Percentiles rank a stretch among this genome's conserved stretches.
phyloP scores from a whole-genome alignment of 495 filamentous ascomycete genomes.

The Lepraria neglecta region DNA sequence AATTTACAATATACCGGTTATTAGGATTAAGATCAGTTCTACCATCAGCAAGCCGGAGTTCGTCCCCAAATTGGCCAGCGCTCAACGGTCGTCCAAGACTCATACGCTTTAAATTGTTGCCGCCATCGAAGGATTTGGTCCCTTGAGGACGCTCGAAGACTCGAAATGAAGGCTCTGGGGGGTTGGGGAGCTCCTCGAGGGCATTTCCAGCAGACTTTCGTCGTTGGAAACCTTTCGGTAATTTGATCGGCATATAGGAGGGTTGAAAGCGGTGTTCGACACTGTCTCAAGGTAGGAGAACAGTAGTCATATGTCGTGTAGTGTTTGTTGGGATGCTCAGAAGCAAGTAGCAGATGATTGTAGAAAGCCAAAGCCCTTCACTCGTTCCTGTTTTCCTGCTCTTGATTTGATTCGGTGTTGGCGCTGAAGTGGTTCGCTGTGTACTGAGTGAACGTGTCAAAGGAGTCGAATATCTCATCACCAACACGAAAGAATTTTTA shows the following conservation, averaged over 20 bases:
- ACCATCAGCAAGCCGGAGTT: constrained; percentile 38
- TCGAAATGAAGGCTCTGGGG: constrained; percentile 50
- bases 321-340: not conserved
- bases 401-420: not conserved
- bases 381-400: not conserved
- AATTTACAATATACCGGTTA: constrained; percentile 38
- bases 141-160: constrained; percentile 52
- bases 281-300: constrained; percentile 4
- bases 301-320: not conserved
- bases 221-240: constrained; percentile 57
- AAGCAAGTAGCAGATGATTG: too few relatives aligned
- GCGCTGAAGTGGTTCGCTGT: not conserved
- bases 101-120: constrained; percentile 39
- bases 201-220: constrained; percentile 63
- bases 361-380: not conserved
- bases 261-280: not conserved
- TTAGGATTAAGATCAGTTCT: constrained; percentile 32
- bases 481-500: not conserved
- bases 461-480: not conserved
- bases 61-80: constrained; percentile 51
- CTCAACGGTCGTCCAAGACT: constrained; percentile 37
- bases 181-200: constrained; percentile 49
- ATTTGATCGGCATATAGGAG: constrained; percentile 60
- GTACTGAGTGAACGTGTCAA: not conserved
- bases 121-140: constrained; percentile 46